Evolutionary conservation across 2,329 filamentous ascomycete species (phyloP).

Genomic region (Ophiostoma populinum): DNA sequence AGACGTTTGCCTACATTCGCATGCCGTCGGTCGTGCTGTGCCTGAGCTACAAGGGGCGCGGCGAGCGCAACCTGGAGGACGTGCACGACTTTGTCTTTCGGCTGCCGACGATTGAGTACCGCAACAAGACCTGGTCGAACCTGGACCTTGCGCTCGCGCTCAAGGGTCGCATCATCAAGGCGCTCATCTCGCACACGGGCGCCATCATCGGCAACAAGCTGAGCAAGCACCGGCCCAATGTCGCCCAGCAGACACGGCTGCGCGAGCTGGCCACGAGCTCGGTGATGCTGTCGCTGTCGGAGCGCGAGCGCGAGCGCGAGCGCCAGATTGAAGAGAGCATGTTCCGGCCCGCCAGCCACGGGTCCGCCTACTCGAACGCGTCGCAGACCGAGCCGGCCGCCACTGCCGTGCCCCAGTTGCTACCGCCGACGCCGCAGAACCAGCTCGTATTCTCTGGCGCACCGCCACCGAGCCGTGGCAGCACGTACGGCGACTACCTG

Average conservation of each 20-base stretch:
- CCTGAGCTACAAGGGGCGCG: constrained; percentile 89
- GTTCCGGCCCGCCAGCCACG: not conserved
- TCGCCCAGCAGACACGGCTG: constrained; percentile 59
- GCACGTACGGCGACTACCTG: constrained; percentile 12
- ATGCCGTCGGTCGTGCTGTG: constrained; percentile 91
- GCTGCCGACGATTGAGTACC: constrained; percentile 83
- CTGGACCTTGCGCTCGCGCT: constrained; percentile 81
- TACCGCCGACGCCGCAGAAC: constrained; percentile 24
- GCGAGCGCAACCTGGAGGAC: constrained; percentile 88
- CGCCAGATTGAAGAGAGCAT: not conserved
- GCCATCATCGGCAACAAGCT: constrained; percentile 97
- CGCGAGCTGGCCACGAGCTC: constrained; percentile 72
- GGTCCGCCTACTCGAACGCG: not conserved
- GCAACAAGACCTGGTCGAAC: constrained; percentile 99
- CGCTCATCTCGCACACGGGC: constrained; percentile 85
- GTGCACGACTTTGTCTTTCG: constrained; percentile 96
- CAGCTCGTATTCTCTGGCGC: not conserved
- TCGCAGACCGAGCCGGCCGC: not conserved
- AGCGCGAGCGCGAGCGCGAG: constrained; percentile 12
- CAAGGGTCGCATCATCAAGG: constrained; percentile 87
- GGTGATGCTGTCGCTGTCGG: constrained; percentile 37
- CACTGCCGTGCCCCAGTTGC: constrained; percentile 24
- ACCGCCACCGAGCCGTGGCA: constrained; percentile 2
- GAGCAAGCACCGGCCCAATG: constrained; percentile 68
- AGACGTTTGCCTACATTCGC: constrained; percentile 91